phyloP scores from a whole-genome alignment of 208 protist species.

The Vickermania spadyakhi region DNA sequence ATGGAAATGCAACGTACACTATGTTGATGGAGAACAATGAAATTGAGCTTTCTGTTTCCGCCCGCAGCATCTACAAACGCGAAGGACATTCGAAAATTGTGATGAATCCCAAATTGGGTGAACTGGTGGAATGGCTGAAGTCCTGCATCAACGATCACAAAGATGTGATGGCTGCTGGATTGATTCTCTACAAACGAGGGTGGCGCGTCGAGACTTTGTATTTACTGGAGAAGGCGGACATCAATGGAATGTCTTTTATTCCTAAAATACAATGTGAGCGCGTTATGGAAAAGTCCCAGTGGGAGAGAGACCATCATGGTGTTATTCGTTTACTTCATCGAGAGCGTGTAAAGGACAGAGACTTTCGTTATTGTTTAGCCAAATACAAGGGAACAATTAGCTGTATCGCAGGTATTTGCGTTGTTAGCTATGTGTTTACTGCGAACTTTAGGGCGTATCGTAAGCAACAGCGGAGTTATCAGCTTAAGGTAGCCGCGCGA shows the following conservation, averaged over 20 bases:
- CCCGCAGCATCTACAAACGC: conserved; percentile 22
- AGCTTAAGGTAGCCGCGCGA: conserved; percentile 27
- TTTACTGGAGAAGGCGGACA: conserved; percentile 63
- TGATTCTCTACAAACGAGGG: conserved; percentile 68
- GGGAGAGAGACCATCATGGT: conserved; percentile 49
- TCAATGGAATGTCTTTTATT: conserved; percentile 28
- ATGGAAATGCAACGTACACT: conserved; percentile 38
- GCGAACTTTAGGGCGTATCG: conserved; percentile 39
- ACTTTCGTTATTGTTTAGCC: conserved; percentile 36
- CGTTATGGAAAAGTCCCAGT: conserved; percentile 49
- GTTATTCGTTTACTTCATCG: conserved; percentile 24
- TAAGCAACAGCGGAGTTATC: conserved; percentile 32
- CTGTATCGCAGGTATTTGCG: conserved; percentile 34
- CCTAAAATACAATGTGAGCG: conserved; percentile 17
- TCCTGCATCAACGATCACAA: conserved; percentile 46
- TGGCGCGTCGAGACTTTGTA: conserved; percentile 72
- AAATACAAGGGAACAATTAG: conserved; percentile 70
- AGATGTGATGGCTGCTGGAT: conserved; percentile 53
- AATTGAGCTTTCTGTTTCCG: conserved; percentile 28
- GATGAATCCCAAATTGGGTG: conserved; percentile 49
- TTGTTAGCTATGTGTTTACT: conserved; percentile 48
- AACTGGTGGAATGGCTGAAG: conserved; percentile 59
- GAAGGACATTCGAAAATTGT: conserved; percentile 33
- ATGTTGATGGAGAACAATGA: conserved; percentile 38
- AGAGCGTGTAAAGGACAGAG: conserved; percentile 48